Percentiles rank a stretch among this genome's conserved stretches.
Evolutionary conservation across 441 rosid genomes (phyloP).

Genomic region (Gossypium armourianum): DNA sequence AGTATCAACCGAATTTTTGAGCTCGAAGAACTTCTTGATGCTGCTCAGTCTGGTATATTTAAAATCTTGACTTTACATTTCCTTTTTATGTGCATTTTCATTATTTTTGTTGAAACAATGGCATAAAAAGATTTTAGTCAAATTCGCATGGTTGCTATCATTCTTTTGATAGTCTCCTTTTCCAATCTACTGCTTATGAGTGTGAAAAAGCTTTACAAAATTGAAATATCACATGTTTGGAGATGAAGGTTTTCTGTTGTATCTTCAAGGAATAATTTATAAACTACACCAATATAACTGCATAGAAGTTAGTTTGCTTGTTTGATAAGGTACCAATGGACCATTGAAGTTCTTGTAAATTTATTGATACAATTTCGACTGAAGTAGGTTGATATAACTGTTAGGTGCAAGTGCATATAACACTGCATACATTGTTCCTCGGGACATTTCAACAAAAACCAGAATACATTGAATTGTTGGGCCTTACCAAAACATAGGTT

Average conservation of each 20-base stretch:
- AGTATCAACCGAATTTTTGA: conserved; percentile 85
- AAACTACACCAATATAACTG: neutral
- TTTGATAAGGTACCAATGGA: neutral
- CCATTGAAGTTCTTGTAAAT: neutral
- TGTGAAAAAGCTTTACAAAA: neutral
- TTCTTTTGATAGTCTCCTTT: neutral
- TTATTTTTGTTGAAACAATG: neutral
- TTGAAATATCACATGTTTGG: neutral
- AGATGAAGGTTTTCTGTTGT: neutral
- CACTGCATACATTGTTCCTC: neutral
- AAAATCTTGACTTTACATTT: neutral
- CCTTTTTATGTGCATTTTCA: neutral
- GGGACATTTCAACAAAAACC: neutral
- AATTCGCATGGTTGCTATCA: neutral
- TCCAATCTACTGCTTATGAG: neutral
- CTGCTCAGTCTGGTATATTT: conserved; percentile 64
- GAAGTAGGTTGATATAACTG: neutral
- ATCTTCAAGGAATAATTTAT: neutral
- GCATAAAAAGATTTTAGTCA: neutral
- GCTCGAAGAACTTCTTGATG: conserved; percentile 88
- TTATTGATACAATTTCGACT: neutral
- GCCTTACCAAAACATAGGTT: neutral
- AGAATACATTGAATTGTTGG: neutral
- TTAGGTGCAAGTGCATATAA: neutral
- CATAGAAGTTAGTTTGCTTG: neutral